Conservation (phyloP, 2,329 filamentous ascomycete species). For the Microsporum canis region DNA sequence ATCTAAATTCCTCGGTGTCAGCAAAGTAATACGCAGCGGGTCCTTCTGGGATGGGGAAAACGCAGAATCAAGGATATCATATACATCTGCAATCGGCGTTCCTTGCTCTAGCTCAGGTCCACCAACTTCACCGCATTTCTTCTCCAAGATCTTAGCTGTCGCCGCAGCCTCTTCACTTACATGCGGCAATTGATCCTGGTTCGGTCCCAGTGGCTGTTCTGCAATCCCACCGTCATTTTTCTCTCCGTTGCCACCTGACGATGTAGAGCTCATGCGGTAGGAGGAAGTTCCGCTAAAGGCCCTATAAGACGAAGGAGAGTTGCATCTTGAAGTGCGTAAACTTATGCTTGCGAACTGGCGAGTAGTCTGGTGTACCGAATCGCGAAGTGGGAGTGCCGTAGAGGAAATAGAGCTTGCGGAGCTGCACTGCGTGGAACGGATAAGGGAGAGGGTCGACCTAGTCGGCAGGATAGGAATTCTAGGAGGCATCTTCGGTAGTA, state of each 20-base stretch:
- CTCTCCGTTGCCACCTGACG: constrained; percentile 16
- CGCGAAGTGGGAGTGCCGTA: not conserved
- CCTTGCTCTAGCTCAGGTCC: constrained; percentile 53
- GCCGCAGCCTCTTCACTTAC: constrained; percentile 56
- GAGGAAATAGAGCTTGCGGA: not conserved
- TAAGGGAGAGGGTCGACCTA: not conserved
- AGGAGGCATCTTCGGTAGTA: constrained; percentile 9
- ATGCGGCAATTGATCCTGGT: constrained; percentile 44
- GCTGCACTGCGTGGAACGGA: constrained; percentile 7
- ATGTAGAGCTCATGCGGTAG: constrained; percentile 28
- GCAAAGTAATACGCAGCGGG: not conserved
- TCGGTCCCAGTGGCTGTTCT: constrained; percentile 34
- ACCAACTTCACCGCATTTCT: constrained; percentile 32
- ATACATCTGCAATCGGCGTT: constrained; percentile 55
- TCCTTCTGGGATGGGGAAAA: not conserved
- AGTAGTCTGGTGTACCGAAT: not conserved
- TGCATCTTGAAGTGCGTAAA: not conserved
- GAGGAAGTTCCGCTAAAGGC: constrained; percentile 10
- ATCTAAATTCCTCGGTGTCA: constrained; percentile 36
- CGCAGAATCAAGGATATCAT: constrained; percentile 14
- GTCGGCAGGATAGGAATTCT: constrained; percentile 8
- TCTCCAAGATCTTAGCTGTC: constrained; percentile 46
- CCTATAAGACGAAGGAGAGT: not conserved
- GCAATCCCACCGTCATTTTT: constrained; percentile 19
- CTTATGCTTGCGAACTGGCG: not conserved